Evolutionary conservation across 1,139 yeast genomes (phyloP), one percentile per base, ranked within the genome.

Genomic region (Ogataea hybrid): DNA sequence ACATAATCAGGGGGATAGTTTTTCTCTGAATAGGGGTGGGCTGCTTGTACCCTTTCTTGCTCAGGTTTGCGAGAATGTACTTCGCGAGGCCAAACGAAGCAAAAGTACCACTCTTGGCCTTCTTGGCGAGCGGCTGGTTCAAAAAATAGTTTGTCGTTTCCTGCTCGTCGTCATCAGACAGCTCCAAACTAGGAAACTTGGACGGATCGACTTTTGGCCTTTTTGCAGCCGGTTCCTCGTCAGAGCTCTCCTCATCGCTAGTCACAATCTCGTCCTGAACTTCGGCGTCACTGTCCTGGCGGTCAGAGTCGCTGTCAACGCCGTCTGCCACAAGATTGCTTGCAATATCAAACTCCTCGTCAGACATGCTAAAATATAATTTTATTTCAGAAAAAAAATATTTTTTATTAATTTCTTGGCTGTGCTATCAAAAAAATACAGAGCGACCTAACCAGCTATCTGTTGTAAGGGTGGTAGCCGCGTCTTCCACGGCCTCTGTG

Each of bases 21-120:
- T 90, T 90, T 50, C 98, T 75, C 67, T 94, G 99, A 62, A 94
- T 94, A 2, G 99, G 98, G 0, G 99, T 94, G 8, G 99, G 98
- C 53, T 86, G 95, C 55, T 81, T 84, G 68, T 81, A 94, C 0
- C 99, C 99, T 60, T 88, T 90, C 50, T 80, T 81, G 43, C 79
- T 63, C 43, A 94, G 84, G 56, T 89, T 92, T 30, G 71, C 65
- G 42, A 89, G 63, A 11, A 90, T 63, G 44, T 75, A 70, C 57
- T 84, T 84, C 18, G 95, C 83, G 42, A 94, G 71, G 2, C 97
- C 98, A 68, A 92, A 84, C 32, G 95, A 84, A 6, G 88, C 88
- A 69, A 90, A 90, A 28, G 95, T 77, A 33, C 96, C 95, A 45
- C 79, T 79, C 61, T 86, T 87, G 42, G 83, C 83, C 56, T 82